phyloP scores from a whole-genome alignment of 2,329 filamentous ascomycete species.

The Calonectria naviculata region DNA sequence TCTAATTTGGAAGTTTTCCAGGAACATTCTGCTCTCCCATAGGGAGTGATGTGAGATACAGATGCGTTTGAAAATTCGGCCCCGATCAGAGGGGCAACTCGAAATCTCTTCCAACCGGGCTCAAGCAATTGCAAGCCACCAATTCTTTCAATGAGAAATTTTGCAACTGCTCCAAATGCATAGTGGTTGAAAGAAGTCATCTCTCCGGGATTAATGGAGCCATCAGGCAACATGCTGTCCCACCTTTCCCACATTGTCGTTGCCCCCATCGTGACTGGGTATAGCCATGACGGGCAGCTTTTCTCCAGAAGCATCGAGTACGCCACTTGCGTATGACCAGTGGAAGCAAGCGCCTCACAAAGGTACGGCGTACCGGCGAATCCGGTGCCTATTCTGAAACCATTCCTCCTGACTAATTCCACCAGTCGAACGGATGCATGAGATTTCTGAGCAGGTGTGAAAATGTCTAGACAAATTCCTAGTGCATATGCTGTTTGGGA shows the following conservation, averaged over 20 bases:
- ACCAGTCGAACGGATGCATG: conserved; percentile 4
- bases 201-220: conserved; percentile 47
- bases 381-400: conserved; percentile 29
- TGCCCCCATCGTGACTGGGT: conserved; percentile 49
- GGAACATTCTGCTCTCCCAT: background rate
- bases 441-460: background rate
- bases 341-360: background rate
- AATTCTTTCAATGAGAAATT: conserved; percentile 45
- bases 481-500: conserved; percentile 26
- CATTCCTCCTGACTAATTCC: conserved; percentile 18
- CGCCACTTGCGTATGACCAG: conserved; percentile 13
- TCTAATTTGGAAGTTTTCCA: background rate
- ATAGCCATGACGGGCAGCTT: conserved; percentile 47
- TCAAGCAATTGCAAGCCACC: conserved; percentile 17
- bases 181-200: conserved; percentile 56
- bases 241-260: conserved; percentile 55
- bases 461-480: conserved; percentile 22
- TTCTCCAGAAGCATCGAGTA: conserved; percentile 50
- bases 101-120: conserved; percentile 25
- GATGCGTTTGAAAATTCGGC: background rate
- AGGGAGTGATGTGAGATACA: background rate
- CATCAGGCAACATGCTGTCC: conserved; percentile 49
- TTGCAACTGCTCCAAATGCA: conserved; percentile 49
- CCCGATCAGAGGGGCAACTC: background rate
- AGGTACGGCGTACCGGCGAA: conserved; percentile 51